Conservation (phyloP, 768 basidiomycete species). For the Tricholoma terreum region DNA sequence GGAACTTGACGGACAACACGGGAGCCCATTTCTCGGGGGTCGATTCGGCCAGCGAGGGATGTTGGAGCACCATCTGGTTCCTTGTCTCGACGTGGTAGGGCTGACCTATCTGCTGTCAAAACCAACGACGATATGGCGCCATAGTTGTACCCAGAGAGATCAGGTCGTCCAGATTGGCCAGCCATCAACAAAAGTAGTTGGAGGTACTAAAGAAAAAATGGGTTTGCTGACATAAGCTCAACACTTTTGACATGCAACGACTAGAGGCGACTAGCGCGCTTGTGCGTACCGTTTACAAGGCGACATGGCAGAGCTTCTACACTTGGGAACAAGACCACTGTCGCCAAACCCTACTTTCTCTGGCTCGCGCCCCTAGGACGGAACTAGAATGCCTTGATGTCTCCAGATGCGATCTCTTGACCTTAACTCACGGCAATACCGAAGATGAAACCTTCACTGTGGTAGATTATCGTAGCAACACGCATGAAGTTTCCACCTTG, state of each 20-base stretch:
- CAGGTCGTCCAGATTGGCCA: constrained; percentile 52
- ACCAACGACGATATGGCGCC: constrained; percentile 93
- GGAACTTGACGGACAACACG: constrained; percentile 79
- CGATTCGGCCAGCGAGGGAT: constrained; percentile 86
- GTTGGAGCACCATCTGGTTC: constrained; percentile 97
- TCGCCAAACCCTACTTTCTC: constrained; percentile 10
- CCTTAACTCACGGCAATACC: neutral
- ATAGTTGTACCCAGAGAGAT: constrained; percentile 93
- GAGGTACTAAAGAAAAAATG: too few species aligned
- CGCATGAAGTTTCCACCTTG: constrained; percentile 7
- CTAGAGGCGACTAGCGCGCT: neutral
- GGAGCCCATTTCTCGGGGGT: constrained; percentile 90
- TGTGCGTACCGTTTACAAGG: constrained; percentile 8
- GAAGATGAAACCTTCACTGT: constrained; percentile 13
- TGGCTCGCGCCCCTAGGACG: constrained; percentile 7
- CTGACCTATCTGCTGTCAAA: constrained; percentile 84
- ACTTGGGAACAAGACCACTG: constrained; percentile 21
- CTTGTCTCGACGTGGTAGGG: constrained; percentile 81
- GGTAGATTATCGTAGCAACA: constrained; percentile 9
- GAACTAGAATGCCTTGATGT: neutral
- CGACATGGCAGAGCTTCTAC: constrained; percentile 20
- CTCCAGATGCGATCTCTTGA: neutral
- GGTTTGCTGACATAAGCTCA: too few species aligned
- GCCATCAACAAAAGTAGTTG: constrained; percentile 5
- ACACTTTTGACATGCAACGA: too few species aligned